phyloP scores from a whole-genome alignment of 108 stramenopile species.

The Nitzschia sp. region DNA sequence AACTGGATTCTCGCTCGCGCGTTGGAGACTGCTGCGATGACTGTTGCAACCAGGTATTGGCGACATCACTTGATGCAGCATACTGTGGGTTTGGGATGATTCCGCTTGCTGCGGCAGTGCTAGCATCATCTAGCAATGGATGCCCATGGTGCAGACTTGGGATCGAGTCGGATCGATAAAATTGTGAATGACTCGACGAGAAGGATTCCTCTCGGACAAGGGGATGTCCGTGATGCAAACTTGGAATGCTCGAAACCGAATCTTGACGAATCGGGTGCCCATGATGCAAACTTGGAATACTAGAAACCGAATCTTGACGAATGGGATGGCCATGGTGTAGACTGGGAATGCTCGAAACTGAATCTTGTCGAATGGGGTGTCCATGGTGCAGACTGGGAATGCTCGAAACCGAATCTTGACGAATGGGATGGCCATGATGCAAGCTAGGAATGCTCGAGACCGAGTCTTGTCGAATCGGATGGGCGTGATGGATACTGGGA shows the following conservation, averaged over 20 bases:
- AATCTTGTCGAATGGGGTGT: constrained; percentile 15
- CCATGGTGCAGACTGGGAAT: constrained; percentile 30
- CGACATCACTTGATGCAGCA: not conserved
- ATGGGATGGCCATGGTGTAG: constrained; percentile 33
- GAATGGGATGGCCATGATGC: constrained; percentile 33
- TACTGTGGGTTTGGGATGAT: not conserved
- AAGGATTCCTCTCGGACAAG: constrained; percentile 21
- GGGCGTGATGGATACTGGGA: constrained; percentile 35
- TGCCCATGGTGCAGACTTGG: constrained; percentile 24
- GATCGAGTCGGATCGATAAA: not conserved
- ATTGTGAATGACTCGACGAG: not conserved
- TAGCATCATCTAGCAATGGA: not conserved
- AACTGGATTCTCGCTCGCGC: not conserved
- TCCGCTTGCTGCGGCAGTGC: not conserved
- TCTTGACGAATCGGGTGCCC: constrained; percentile 15
- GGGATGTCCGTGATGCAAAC: constrained; percentile 32
- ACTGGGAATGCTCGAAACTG: constrained; percentile 32
- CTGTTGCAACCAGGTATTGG: constrained; percentile 8
- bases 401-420: constrained; percentile 28
- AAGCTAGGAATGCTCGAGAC: constrained; percentile 33
- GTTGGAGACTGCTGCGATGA: too few relatives aligned
- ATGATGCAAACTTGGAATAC: constrained; percentile 28
- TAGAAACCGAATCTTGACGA: constrained; percentile 31
- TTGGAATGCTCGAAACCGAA: constrained; percentile 32
- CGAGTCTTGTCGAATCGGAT: constrained; percentile 34